phyloP scores from a whole-genome alignment of 352 stramenopile species.

The Globisporangium yorkense region DNA sequence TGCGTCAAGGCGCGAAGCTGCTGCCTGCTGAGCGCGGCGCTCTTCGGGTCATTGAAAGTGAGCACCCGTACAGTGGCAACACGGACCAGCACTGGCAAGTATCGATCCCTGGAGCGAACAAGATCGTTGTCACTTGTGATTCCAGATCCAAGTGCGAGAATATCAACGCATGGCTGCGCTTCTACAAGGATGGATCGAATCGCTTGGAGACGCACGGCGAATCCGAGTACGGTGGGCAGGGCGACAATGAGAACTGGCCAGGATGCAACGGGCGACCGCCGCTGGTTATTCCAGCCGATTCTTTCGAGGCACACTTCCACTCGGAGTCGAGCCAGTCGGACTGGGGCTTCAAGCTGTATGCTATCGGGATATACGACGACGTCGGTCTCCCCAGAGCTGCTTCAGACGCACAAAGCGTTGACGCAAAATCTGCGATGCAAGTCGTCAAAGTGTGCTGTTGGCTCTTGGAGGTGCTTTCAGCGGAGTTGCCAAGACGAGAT shows the following conservation, averaged over 20 bases:
- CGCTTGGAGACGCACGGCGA: constrained; percentile 42
- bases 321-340: constrained; percentile 80
- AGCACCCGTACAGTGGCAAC: constrained; percentile 69
- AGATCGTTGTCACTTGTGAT: constrained; percentile 72
- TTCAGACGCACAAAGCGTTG: not conserved
- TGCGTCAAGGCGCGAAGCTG: constrained; percentile 16
- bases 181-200: constrained; percentile 60
- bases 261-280: constrained; percentile 57
- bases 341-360: constrained; percentile 88
- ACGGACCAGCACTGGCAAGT: constrained; percentile 63
- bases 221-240: constrained; percentile 54
- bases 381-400: constrained; percentile 4
- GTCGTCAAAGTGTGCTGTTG: constrained; percentile 33
- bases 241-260: constrained; percentile 73
- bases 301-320: constrained; percentile 79
- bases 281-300: constrained; percentile 62
- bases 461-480: constrained; percentile 20
- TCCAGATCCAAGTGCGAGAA: constrained; percentile 59
- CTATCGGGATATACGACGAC: constrained; percentile 54
- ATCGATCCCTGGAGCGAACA: constrained; percentile 54
- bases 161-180: constrained; percentile 54
- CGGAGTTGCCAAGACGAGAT: not conserved
- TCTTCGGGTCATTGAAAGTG: constrained; percentile 55
- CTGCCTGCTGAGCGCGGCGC: constrained; percentile 39
- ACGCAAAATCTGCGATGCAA: constrained; percentile 14